Percentiles rank a stretch among this genome's conserved stretches.
Evolutionary conservation across 2,329 filamentous ascomycete genomes (phyloP).

Genomic region (Penicillium frequentans): DNA sequence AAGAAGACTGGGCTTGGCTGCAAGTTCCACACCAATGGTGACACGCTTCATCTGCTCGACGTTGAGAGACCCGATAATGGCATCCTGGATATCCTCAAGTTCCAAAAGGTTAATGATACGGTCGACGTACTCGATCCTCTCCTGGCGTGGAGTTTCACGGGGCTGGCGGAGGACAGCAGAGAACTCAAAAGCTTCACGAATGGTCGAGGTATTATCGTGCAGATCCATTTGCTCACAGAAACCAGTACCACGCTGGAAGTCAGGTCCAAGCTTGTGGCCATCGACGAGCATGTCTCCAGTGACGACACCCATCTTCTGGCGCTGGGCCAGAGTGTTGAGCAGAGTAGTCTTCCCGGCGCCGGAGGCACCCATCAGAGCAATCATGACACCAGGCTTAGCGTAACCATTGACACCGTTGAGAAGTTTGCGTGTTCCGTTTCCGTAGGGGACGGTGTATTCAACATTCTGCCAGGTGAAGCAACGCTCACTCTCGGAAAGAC

Average conservation of each 20-base stretch:
- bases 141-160: conserved; percentile 51
- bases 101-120: conserved; percentile 66
- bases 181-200: conserved; percentile 68
- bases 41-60: conserved; percentile 71
- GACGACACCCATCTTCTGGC: conserved; percentile 66
- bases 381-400: conserved; percentile 76
- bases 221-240: conserved; percentile 73
- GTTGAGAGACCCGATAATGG: conserved; percentile 62
- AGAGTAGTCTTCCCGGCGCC: conserved; percentile 84
- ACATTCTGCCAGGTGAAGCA: conserved; percentile 72
- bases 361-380: conserved; percentile 77
- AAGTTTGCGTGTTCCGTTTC: conserved; percentile 61
- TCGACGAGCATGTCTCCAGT: conserved; percentile 69
- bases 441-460: conserved; percentile 70
- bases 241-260: conserved; percentile 69
- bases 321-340: conserved; percentile 73
- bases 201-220: conserved; percentile 66
- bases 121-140: conserved; percentile 67
- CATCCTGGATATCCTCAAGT: conserved; percentile 65
- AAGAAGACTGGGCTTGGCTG: conserved; percentile 65
- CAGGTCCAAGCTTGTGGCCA: conserved; percentile 56
- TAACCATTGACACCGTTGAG: conserved; percentile 73
- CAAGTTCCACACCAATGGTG: conserved; percentile 72
- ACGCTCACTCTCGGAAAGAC: conserved; percentile 57
- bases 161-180: conserved; percentile 64